Conservation (phyloP, 2,329 filamentous ascomycete genomes). For the Paracamarosporium sp. region DNA sequence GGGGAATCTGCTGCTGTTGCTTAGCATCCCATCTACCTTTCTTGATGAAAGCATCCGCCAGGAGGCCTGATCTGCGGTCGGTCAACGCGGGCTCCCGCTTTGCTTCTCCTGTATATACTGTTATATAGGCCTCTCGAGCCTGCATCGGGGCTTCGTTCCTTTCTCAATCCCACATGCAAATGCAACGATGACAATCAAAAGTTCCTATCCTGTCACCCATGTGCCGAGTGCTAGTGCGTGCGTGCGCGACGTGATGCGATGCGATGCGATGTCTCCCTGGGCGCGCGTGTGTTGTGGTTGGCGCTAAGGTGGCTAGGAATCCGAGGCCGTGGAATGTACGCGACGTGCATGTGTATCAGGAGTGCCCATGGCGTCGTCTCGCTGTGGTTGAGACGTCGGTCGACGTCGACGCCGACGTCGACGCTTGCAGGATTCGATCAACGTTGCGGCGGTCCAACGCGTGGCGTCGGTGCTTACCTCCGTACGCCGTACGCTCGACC, state of each 20-base stretch:
- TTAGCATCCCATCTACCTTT: conserved; percentile 8
- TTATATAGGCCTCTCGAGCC: too few species aligned
- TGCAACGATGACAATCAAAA: neutral
- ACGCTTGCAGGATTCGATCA: too few species aligned
- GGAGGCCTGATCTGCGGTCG: conserved; percentile 8
- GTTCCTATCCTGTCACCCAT: too few species aligned
- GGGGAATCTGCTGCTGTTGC: conserved; percentile 11
- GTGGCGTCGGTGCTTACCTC: too few species aligned
- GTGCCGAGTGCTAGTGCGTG: neutral
- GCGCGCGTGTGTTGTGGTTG: too few species aligned
- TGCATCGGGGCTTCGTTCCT: conserved; percentile 9
- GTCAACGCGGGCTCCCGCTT: conserved; percentile 4
- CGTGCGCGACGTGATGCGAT: neutral
- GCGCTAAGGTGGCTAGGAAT: too few species aligned
- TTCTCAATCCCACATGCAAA: neutral
- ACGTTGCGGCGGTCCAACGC: too few species aligned
- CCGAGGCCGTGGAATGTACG: neutral
- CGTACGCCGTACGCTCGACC: too few species aligned
- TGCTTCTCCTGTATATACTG: conserved; percentile 26
- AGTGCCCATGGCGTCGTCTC: too few species aligned
- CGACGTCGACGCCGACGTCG: too few species aligned
- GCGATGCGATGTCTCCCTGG: neutral
- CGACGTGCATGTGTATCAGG: neutral
- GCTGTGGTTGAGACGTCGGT: too few species aligned
- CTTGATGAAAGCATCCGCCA: conserved; percentile 7